These are phyloP conservation scores for Chaetomium globosum DNA, from an alignment of 2,329 filamentous ascomycete genomes.

Conservation along the genomic window DNA sequence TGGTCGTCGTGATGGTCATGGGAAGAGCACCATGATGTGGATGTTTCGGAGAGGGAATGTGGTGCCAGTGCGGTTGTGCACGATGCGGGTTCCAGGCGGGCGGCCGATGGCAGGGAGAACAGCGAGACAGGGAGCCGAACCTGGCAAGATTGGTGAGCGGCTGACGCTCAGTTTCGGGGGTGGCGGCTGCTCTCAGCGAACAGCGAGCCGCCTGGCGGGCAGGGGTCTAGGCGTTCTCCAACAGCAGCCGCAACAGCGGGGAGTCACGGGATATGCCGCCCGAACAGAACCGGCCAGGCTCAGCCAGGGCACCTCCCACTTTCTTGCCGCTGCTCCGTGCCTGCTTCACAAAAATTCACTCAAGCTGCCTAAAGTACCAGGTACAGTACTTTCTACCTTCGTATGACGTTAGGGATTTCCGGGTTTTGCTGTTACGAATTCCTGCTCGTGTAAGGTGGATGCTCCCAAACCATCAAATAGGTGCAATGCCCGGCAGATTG, in stretches of 20 bases:
- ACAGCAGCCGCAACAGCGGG: slow-evolving; percentile 14
- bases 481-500: slow-evolving; percentile 7
- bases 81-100: neutral
- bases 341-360: neutral
- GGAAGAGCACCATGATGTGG: slow-evolving; percentile 36
- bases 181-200: slow-evolving; percentile 22
- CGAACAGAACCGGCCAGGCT: slow-evolving; percentile 1
- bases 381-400: neutral
- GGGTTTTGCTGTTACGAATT: neutral
- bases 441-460: neutral
- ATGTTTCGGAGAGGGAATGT: slow-evolving; percentile 21
- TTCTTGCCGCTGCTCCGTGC: slow-evolving; percentile 2
- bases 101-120: slow-evolving; percentile 21
- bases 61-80: slow-evolving; percentile 19
- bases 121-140: neutral
- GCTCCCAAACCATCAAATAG: neutral
- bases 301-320: slow-evolving; percentile 12
- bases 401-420: neutral
- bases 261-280: slow-evolving; percentile 32
- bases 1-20: slow-evolving; percentile 34
- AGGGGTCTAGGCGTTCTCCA: slow-evolving; percentile 15
- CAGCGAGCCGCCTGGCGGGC: neutral
- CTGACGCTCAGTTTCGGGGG: slow-evolving; percentile 20
- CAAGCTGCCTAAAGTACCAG: neutral
- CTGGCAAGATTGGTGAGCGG: slow-evolving; percentile 10